Base-by-base conservation (phyloP, 2,329 filamentous ascomycete genomes). In the Sporothrix mexicana region DNA sequence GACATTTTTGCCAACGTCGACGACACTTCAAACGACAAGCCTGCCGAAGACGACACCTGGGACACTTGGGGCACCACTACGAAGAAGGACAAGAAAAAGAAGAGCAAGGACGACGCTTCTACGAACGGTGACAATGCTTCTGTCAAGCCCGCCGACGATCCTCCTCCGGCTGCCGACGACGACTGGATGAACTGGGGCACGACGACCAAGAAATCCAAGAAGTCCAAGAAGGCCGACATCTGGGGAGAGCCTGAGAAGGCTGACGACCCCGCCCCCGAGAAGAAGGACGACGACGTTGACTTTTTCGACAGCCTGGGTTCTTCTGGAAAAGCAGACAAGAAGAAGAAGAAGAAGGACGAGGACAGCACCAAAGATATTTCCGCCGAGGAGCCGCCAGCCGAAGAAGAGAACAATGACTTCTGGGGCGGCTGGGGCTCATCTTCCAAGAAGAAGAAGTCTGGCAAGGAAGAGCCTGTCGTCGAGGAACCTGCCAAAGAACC, bases 341-440 rank as follows among this genome's bases (percentile, higher is more conserved):
- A 74, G 72, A 77, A 79, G 72, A 77, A 71, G 41, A 69, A 77
- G 76, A 76, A 53, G 2, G 53, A 78, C 57, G 77, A 79, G 17
- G 77, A 78, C 71, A 77, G 62, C 70, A 74, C 36, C 20, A 74
- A 73, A 13, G 74, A 74, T 2, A 73, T 73, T 45, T 79, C 81
- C 71, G 82, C 81, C 53, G 83, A 85, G 74, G 84, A 85, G 73
- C 81, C 83, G 15, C 81, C 78, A 70, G 76, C 76, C 17, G 80
- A 74, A 43, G 74, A 68, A n/a, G 66, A 62, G 2, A 67, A 23
- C 45, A 70, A 80, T n/a, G 80, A 83, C 73, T 77, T 78, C 59
- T 80, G 78, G 78, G 78, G 76, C 12, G 57, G 43, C 61, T 82
- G 80, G 79, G 79, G 77, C 15, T 74, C 76, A 2, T 77, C 78